Evolutionary conservation across 148 eudicot species (phyloP), one percentile per base, ranked within the genome.

Genomic region (Oxyria digyna): DNA sequence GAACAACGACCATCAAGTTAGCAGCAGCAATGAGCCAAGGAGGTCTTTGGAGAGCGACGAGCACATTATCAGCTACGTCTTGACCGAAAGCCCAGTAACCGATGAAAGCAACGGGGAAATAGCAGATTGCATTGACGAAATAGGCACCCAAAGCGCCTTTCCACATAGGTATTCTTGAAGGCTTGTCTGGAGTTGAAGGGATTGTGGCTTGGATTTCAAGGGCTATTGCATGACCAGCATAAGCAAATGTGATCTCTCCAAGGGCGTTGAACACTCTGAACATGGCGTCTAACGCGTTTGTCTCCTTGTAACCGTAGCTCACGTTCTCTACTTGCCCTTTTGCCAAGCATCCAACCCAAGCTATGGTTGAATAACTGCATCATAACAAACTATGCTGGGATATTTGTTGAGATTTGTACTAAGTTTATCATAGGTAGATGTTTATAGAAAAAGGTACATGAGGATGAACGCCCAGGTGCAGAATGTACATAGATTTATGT

Each of bases 21-120:
- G 98, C 98, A 4, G 95, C 83, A 17, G 96, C 98, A 67, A 93
- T 93, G 74, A 93, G 96, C 96, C 98, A 87, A 4, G 80, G 71
- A 7, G 98, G 96, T 49, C 70, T 83, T 67, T 85, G 80, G 10
- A 93, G 87, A 3, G 84, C 89, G 14, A 87, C 92, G 1, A 89
- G 72, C 17, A 93, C 95, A 57, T 93, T 89, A 63, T 93, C 96
- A n/a, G 78, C 80, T 1, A 90, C 96, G 42, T 89, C 92, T 65
- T 84, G 85, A 4, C 96, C 98, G 24, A 93, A 89, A 0, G 96
- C 90, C 96, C 92, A 89, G 49, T 89, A 93, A 0, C 96, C 96
- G 1, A 87, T 73, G 27, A 87, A 74, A 15, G 98, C 98, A 9
- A 93, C 98, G 0, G 98, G 96, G 54, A 89, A 87, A 77, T 93